Base-by-base conservation (phyloP, 345 rosid genomes). In the Orychophragmus violaceus region DNA sequence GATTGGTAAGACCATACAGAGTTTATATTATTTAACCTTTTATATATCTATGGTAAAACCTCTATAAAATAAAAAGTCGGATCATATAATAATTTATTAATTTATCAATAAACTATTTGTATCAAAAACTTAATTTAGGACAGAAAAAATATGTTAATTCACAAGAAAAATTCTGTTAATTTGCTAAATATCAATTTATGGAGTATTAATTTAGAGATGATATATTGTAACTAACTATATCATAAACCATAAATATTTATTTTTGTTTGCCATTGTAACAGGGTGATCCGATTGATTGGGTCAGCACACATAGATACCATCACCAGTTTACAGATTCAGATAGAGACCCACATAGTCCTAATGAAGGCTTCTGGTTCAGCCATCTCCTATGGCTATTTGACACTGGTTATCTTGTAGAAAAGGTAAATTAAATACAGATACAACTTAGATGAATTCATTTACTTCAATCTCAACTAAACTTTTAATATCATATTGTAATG, bases 301-400 rank as follows among this genome's bases (percentile, higher is more conserved):
- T 87, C 30, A 89, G 98, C 76, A 84, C 85, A 10, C 98, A 92
- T 67, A 80, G 98, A 72, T 82, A 84, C 72, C 96, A 92, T 59
- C 98, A 92, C 71, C 85, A 85, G 70, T 86, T 84, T 64, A 80
- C 88, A 61, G 96, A 90, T 82, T 84, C 96, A 1, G 88, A 83
- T n/a, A 81, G 83, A 59, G 98, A 92, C 66, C 96, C 95, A n/a
- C 98, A 89, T 68, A 89, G 96, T 70, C 98, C 98, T 41, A 70
- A 64, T 53, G 89, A 84, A 82, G 98, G 98, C 11, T 92, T 92
- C 69, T 87, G 93, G 96, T 86, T 84, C 52, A 87, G 96, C 64
- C 98, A 92, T 62, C 79, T 87, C 69, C 76, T 64, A 53, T 89
- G 98, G 96, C 74, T 92, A 28, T 87, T 92, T 68, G 96, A 92